These are phyloP conservation scores for Viola pubescens DNA, from an alignment of 441 rosid species.

Conservation along the genomic window DNA sequence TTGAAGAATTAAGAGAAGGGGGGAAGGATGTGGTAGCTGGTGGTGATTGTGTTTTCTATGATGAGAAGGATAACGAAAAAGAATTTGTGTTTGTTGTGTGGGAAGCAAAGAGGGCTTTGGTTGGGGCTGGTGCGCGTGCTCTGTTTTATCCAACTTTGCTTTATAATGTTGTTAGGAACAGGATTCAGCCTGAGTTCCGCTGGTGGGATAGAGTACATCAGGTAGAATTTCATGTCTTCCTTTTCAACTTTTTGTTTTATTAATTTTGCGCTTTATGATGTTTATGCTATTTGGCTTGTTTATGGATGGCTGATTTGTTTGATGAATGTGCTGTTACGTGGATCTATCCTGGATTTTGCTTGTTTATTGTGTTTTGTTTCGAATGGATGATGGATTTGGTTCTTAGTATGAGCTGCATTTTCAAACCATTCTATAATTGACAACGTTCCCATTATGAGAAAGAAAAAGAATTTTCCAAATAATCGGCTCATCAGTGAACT, in stretches of 20 bases:
- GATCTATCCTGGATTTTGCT: no score
- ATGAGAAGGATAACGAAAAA: conserved; percentile 18
- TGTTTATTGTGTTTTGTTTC: no score
- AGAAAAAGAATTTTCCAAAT: no score
- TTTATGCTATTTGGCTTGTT: neutral
- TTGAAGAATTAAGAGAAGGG: conserved; percentile 45
- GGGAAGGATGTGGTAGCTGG: conserved; percentile 30
- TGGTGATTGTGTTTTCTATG: conserved; percentile 3
- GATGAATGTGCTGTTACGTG: no score
- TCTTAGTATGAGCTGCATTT: no score
- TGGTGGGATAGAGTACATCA: conserved; percentile 68
- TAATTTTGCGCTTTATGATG: neutral
- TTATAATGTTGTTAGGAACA: conserved; percentile 61
- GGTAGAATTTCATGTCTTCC: conserved; percentile 30
- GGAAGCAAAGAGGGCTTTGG: conserved; percentile 43
- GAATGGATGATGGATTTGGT: no score
- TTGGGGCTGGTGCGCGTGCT: conserved; percentile 60
- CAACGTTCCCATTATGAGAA: no score
- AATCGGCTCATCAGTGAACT: no score
- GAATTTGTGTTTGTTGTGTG: conserved; percentile 17
- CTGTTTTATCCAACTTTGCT: conserved; percentile 60
- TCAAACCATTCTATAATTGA: no score
- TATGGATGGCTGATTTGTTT: neutral
- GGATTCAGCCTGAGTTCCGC: conserved; percentile 52
- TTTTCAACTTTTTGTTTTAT: neutral